A percentile compares a stretch with the other conserved stretches of the same genome.
Conservation (phyloP, 2,329 filamentous ascomycete genomes). For the Colletotrichum salicis region DNA sequence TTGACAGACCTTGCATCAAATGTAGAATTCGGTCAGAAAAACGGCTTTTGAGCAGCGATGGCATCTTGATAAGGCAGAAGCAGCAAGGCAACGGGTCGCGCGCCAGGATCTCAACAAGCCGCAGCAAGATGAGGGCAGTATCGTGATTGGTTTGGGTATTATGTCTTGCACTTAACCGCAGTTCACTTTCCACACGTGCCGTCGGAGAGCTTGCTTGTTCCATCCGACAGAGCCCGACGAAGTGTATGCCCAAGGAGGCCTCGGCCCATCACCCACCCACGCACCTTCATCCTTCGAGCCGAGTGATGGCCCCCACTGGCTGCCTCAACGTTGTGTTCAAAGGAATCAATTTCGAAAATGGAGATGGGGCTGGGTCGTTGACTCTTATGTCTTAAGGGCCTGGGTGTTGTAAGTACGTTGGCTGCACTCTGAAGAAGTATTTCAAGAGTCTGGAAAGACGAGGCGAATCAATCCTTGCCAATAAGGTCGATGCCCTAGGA, state of each 20-base stretch:
- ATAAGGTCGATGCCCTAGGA: too few relatives aligned
- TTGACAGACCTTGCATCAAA: neutral
- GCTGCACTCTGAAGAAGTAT: too few relatives aligned
- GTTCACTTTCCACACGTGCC: neutral
- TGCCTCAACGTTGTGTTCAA: neutral
- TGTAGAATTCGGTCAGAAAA: neutral
- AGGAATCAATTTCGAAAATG: neutral
- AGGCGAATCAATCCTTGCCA: too few relatives aligned
- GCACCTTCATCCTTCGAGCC: neutral
- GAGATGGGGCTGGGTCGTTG: neutral
- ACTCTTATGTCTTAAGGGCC: too few relatives aligned
- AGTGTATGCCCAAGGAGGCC: neutral
- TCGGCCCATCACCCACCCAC: neutral
- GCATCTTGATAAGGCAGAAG: slow-evolving; percentile 11
- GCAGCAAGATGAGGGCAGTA: neutral
- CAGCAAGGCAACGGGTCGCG: slow-evolving; percentile 1
- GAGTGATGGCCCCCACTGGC: neutral
- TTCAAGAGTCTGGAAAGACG: too few relatives aligned
- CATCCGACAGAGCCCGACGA: neutral
- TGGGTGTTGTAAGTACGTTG: neutral
- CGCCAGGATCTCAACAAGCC: neutral
- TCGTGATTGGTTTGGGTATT: neutral
- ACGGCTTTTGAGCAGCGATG: neutral
- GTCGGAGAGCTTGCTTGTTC: neutral
- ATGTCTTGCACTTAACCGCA: neutral